These are phyloP conservation scores for Brassica cretica DNA, from an alignment of 345 rosid species.

Conservation along the genomic window DNA sequence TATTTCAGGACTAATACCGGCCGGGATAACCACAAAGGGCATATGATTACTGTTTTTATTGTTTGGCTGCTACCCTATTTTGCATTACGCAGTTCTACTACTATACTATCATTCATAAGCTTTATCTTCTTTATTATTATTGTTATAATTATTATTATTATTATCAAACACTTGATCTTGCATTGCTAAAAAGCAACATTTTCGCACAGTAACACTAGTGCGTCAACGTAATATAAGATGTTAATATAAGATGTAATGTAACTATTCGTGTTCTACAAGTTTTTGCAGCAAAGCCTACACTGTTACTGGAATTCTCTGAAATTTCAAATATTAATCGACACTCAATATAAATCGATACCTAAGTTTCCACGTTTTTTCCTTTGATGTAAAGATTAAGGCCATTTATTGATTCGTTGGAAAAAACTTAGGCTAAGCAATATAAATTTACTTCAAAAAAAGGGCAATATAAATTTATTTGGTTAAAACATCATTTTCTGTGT, in stretches of 20 bases:
- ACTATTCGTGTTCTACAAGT: background rate
- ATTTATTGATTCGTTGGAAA: constrained; percentile 31
- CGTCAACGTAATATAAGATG: background rate
- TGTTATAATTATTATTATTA: background rate
- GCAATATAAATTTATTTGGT: constrained; percentile 36
- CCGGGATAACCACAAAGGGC: background rate
- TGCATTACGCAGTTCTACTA: background rate
- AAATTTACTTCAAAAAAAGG: background rate
- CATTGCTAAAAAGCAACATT: background rate
- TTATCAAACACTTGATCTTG: background rate
- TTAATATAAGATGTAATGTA: background rate
- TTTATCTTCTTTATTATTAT: background rate
- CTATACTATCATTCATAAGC: background rate
- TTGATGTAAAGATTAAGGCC: constrained; percentile 40
- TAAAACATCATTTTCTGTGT: constrained; percentile 51
- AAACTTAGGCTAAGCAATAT: constrained; percentile 31
- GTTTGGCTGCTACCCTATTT: background rate
- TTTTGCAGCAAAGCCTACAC: background rate
- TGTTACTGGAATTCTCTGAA: background rate
- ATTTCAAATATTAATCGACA: constrained; percentile 1
- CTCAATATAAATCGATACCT: constrained; percentile 14
- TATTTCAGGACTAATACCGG: background rate
- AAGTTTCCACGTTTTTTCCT: constrained; percentile 35
- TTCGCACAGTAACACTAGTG: background rate
- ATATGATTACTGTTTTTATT: background rate